Evolutionary conservation across 768 basidiomycete genomes (phyloP).

Genomic region (Serendipita sp.): DNA sequence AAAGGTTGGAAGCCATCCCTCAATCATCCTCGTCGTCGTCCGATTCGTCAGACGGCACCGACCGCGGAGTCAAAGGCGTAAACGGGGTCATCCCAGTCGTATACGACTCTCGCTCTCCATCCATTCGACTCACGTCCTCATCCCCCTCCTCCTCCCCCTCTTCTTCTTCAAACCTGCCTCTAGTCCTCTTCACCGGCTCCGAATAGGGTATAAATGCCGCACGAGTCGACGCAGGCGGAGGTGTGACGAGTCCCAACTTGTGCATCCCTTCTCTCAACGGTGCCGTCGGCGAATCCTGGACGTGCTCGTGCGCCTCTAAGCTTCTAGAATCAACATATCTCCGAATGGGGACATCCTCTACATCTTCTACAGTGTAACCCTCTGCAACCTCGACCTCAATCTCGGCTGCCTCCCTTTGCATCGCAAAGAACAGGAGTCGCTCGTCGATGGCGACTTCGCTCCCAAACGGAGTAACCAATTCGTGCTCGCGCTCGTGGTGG

Average conservation of each 20-base stretch:
- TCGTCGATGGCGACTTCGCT: neutral
- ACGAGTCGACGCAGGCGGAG: neutral
- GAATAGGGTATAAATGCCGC: neutral
- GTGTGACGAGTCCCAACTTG: neutral
- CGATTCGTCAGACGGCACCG: neutral
- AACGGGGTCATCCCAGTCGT: neutral
- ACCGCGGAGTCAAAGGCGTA: neutral
- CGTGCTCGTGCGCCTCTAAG: neutral
- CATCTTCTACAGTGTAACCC: neutral
- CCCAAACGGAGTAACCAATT: neutral
- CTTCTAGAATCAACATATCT: neutral
- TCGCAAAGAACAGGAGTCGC: neutral
- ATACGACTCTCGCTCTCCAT: too few species aligned
- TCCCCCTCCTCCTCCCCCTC: neutral
- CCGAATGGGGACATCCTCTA: neutral
- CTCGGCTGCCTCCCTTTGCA: neutral
- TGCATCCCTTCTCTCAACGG: neutral
- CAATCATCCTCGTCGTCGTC: neutral
- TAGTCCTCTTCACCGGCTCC: neutral
- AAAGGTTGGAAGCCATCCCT: too few species aligned
- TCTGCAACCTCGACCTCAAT: neutral
- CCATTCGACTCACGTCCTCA: neutral
- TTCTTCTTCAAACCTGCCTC: neutral
- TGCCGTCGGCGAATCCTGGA: neutral
- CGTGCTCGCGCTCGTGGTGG: neutral